These are phyloP conservation scores for Parascedosporium putredinis DNA, from an alignment of 2,329 filamentous ascomycete species.

Conservation along the genomic window DNA sequence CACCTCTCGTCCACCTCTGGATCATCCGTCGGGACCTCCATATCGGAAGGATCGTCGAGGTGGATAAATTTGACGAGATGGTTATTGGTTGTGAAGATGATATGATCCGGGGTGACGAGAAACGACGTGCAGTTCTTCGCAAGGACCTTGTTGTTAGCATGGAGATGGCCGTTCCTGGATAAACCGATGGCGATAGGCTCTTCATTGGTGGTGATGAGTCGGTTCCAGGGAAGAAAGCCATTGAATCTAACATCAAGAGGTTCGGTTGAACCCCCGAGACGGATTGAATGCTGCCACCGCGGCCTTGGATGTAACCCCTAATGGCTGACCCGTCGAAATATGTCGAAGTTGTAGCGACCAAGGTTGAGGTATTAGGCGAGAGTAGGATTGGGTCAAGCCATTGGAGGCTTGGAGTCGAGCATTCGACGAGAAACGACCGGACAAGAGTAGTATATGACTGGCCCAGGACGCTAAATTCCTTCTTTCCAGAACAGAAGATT, in stretches of 20 bases:
- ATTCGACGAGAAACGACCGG: not conserved
- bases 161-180: conserved; percentile 66
- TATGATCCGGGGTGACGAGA: conserved; percentile 65
- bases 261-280: conserved; percentile 23
- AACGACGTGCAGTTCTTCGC: conserved; percentile 91
- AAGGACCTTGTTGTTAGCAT: conserved; percentile 62
- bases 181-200: conserved; percentile 48
- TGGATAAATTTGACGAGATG: conserved; percentile 94
- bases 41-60: conserved; percentile 56
- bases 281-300: conserved; percentile 32
- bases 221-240: conserved; percentile 41
- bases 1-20: conserved; percentile 89
- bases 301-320: conserved; percentile 34
- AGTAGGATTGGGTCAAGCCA: conserved; percentile 9
- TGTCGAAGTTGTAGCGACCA: conserved; percentile 18
- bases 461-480: conserved; percentile 21
- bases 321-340: conserved; percentile 19
- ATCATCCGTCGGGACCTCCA: conserved; percentile 77
- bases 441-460: conserved; percentile 15
- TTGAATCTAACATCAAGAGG: conserved; percentile 29
- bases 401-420: not conserved
- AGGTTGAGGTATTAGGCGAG: not conserved
- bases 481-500: conserved; percentile 19
- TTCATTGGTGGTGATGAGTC: conserved; percentile 31
- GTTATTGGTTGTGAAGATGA: conserved; percentile 86